Evolutionary conservation across 352 stramenopile genomes (phyloP), one percentile per base, ranked within the genome.

Genomic region (Globisporangium abappressorium): DNA sequence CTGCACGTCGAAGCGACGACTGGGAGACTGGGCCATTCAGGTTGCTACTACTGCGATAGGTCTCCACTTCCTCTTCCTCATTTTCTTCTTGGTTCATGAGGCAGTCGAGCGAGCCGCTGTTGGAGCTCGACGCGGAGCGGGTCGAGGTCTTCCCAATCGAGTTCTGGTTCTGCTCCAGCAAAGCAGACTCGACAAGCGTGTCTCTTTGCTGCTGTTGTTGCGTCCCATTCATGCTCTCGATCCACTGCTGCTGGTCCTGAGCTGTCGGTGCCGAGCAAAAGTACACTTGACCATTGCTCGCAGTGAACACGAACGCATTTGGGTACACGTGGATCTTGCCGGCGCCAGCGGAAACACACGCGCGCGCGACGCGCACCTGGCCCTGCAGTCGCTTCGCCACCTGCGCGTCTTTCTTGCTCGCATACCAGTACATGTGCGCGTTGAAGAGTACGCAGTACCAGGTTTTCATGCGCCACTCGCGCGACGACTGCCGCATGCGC

Each of bases 391-490:
- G 61, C 24, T 65, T 64, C 8, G 71, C 74, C 9, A 68, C 65
- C 22, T 59, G 58, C n/a, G 71, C 72, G 71, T 81, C 74, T 11
- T 58, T 62, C 64, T 81, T 73, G 43, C 30, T 72, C 26, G 69
- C 36, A 64, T 78, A 81, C 57, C 71, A 76, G 57, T 66, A 73
- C 20, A 81, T 4, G 24, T 78, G 65, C 34, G 62, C 22, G 33
- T 74, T 71, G 58, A 70, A 71, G 61, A 78, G 72, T 53, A 71
- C 62, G 60, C 69, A 78, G 64, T 77, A 81, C 74, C 74, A 81
- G 34, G 74, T 81, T 57, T 81, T 81, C 71, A 81, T 76, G 51
- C 74, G 74, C 74, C 74, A 81, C 66, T 77, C 74, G 38, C 66
- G 65, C 58, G 69, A 49, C 9, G 71, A 57, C 41, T 75, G 65